These are phyloP conservation scores for Plantago ovata DNA, from an alignment of 257 asterid genomes.

Conservation along the genomic window DNA sequence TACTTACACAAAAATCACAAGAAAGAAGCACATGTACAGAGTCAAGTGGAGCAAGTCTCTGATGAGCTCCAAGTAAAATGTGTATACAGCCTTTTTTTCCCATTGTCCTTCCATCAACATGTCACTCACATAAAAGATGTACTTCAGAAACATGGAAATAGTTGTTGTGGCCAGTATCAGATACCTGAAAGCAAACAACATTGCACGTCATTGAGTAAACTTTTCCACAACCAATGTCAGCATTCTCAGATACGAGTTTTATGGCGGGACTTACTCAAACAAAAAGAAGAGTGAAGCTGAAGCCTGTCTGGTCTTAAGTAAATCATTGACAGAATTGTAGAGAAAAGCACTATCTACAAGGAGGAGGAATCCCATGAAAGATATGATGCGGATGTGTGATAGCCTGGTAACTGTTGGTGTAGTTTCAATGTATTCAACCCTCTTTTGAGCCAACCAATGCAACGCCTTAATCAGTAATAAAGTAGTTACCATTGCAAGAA, in stretches of 20 bases:
- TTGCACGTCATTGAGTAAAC: neutral
- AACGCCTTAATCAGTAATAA: constrained; percentile 84
- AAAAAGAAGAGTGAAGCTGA: constrained; percentile 87
- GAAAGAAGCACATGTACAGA: constrained; percentile 93
- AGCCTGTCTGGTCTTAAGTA: constrained; percentile 77
- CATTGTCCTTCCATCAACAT: constrained; percentile 99
- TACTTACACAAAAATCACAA: constrained; percentile 88
- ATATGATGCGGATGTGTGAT: constrained; percentile 76
- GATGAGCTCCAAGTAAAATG: constrained; percentile 92
- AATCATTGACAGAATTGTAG: constrained; percentile 52
- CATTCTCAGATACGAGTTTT: neutral
- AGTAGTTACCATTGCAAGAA: constrained; percentile 81
- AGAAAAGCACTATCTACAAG: constrained; percentile 64
- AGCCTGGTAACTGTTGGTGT: constrained; percentile 77
- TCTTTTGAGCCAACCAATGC: constrained; percentile 99
- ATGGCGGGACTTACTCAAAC: constrained; percentile 68
- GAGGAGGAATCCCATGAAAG: constrained; percentile 89
- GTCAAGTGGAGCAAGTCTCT: constrained; percentile 90
- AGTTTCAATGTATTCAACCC: constrained; percentile 94
- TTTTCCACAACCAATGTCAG: neutral
- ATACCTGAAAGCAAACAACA: constrained; percentile 49
- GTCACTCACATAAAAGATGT: constrained; percentile 74
- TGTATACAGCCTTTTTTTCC: constrained; percentile 93
- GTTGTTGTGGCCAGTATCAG: constrained; percentile 92
- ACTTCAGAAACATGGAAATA: constrained; percentile 76